Evolutionary conservation across 345 rosid genomes (phyloP), one percentile per base, ranked within the genome.

Genomic region (Geranium brycei): DNA sequence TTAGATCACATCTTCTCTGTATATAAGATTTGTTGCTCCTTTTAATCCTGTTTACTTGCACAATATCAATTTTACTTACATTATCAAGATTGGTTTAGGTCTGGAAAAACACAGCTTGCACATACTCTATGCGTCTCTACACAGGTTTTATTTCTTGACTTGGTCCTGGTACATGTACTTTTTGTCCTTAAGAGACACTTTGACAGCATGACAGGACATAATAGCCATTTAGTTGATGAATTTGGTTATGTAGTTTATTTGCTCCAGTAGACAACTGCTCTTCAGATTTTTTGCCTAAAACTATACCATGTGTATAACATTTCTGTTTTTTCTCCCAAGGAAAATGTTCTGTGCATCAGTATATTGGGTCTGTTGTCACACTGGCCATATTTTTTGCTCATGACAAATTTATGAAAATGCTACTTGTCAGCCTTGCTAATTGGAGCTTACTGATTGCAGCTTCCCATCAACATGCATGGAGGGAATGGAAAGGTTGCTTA

Each of bases 71-170:
- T 23, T 51, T 5, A 32, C 53, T 55, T 58, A 17, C 7, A 4
- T 41, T 62, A 15, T 19, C 16, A 51, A 57, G 31, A 15, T 69
- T 60, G 51, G 51, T 73, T 72, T 79, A 91, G 89, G 83, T 91
- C 88, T 69, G 96, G 98, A 73, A 89, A 89, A 76, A 91, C 95
- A 38, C 96, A 89, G 70, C 85, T 91, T 38, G 96, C 93, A 23
- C 89, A 84, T 80, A 89, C 98, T 5, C 81, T 85, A 1, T 84
- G 98, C 56, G 93, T 92, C 68, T 79, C 88, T 31, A 84, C 96
- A 18, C 96, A 81, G 92, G 98, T 92, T 75, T 7, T 64, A 23
- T 79, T 68, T 67, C 59, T 72, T 58, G 61, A 63, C 55, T 64
- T 19, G 10, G 40, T 57, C 51, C 7, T 17, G 62, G 19, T 30